Base-by-base conservation (phyloP, 1,284 basidiomycete species). In the Irpex rosettiformis region DNA sequence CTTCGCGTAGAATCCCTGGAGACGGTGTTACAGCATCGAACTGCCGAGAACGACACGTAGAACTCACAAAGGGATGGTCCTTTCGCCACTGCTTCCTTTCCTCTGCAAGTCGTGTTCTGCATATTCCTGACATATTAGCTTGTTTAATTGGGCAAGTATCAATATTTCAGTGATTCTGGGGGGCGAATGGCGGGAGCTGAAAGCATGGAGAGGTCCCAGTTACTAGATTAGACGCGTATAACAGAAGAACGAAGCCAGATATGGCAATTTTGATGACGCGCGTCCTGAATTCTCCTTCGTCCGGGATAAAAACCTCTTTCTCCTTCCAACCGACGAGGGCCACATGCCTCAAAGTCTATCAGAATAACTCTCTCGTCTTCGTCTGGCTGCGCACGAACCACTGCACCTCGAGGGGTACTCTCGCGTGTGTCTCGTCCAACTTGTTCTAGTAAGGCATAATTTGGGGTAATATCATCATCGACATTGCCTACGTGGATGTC, bases 11-110 rank as follows among this genome's bases (percentile, higher is more conserved):
- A 99, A 99, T 66, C 96, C 96, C 96, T 99, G 70, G 61, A 61
- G 51, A 29, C 22, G 33, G 64, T 8, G 58, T 55, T 54, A 42
- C 27, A 59, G 59, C 47, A 11, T 48, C 37, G 42, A 57, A 25
- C 30, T 51, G 54, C 18, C 21, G 49, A 24, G 58, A 58, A 53
- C 52, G 42, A 56, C 30, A 56, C 22, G n/a, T n/a, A 25, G 43
- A 45, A 57, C 94, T 74, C 75, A 98, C 96, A 69, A 97, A 98
- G 52, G 97, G 97, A 75, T 99, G 97, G 69, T 99, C 97, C 73
- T 96, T 98, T 63, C 97, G 79, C 97, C 97, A 99, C 69, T 97
- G 94, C 77, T 99, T 99, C 69, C 97, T 87, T 77, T 99, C 97
- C 75, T 99, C 97, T 33, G 95, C 85, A 18, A 97, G 81, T 67